Percentiles rank a stretch among this genome's conserved stretches.
Conservation (phyloP, 2,329 filamentous ascomycete genomes). For the Colletotrichum sp. region DNA sequence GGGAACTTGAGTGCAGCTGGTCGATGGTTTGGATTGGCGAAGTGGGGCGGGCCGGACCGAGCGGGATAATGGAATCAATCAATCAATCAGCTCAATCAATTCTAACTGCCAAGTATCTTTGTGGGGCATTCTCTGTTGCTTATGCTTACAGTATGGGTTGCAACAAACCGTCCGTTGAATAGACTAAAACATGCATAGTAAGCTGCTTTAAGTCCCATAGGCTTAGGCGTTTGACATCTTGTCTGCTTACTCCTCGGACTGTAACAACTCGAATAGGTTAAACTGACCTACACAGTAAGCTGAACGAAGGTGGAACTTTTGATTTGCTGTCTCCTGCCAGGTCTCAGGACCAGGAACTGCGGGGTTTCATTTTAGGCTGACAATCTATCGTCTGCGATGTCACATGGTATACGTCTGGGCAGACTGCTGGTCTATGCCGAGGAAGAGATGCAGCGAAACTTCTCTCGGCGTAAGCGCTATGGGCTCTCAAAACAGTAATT, state of each 20-base stretch:
- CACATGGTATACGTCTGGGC: background rate
- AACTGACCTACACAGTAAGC: background rate
- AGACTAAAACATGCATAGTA: background rate
- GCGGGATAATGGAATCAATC: background rate
- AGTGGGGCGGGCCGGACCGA: background rate
- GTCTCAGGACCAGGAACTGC: background rate
- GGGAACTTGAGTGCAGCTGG: background rate
- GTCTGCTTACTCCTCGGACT: background rate
- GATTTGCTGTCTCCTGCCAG: background rate
- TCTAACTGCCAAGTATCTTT: background rate
- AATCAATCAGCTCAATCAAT: background rate
- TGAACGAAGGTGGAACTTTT: background rate
- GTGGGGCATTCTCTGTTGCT: background rate
- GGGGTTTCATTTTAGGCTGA: background rate
- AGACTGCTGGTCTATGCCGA: background rate
- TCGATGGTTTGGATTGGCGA: background rate
- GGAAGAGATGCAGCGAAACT: background rate
- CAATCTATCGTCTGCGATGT: background rate
- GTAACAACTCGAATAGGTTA: background rate
- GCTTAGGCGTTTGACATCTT: background rate
- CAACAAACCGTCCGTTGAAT: background rate
- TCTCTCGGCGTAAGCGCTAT: conserved; percentile 9
- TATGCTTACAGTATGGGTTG: background rate
- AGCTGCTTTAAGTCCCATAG: background rate
- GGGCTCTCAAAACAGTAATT: background rate